Evolutionary conservation across 2,329 filamentous ascomycete species (phyloP).

Genomic region (Aphanoascus verrucosus): DNA sequence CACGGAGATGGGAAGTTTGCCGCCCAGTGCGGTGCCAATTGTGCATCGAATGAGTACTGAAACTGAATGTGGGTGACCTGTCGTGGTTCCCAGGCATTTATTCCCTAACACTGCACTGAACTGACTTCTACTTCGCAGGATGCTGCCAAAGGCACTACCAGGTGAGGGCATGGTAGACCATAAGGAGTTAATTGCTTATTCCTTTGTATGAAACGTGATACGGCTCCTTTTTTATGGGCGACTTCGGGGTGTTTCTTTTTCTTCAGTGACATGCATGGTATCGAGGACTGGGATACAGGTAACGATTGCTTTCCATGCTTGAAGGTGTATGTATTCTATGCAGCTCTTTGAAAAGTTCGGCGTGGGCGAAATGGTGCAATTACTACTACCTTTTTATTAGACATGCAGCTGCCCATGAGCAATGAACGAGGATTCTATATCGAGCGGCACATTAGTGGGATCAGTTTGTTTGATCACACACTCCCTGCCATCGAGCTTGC

Average conservation of each 20-base stretch:
- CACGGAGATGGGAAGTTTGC: conserved; percentile 79
- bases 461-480: neutral
- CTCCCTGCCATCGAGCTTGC: no score
- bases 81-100: neutral
- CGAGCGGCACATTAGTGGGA: neutral
- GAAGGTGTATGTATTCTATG: conserved; percentile 3
- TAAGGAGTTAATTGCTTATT: no score
- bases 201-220: no score
- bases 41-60: conserved; percentile 51
- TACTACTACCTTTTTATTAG: neutral
- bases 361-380: neutral
- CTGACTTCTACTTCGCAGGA: no score
- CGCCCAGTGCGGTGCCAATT: conserved; percentile 73
- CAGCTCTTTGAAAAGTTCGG: conserved; percentile 5
- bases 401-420: neutral
- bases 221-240: no score
- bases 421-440: neutral
- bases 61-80: conserved; percentile 8
- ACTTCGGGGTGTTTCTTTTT: neutral
- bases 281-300: neutral
- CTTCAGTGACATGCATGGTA: neutral
- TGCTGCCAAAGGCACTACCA: no score
- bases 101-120: neutral
- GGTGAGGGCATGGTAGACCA: no score
- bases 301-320: neutral